Evolutionary conservation across 768 basidiomycete species (phyloP), one percentile per base, ranked within the genome.

Genomic region (Saitozyma sp.): DNA sequence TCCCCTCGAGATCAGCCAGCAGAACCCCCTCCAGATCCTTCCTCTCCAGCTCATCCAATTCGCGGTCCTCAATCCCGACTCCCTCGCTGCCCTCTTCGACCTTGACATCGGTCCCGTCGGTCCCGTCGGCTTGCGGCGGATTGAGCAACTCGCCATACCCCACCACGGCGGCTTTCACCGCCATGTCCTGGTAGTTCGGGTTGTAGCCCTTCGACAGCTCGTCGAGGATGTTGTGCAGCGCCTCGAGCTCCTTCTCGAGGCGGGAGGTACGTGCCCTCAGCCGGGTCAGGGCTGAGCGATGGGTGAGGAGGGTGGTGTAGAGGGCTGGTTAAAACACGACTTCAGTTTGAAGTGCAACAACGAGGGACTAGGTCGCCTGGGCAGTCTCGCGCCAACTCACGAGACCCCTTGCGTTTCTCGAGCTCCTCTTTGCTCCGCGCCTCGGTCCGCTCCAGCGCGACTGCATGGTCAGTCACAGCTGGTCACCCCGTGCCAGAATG

Each of bases 131-230:
- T 38, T 48, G 50, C 11, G 58, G 54, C 14, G 8, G 20, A 13
- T 61, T 43, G 38, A 50, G 51, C 14, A 69, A 63, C 54, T 82
- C 87, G 75, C 92, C 90, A 88, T 91, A 98, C 13, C 93, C 94
- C 52, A 92, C 87, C 14, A 97, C 93, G 16, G 95, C 94, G 69
- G 95, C 94, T 38, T 96, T 85, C 53, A 98, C 95, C 2, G 92
- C 93, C 95, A 99, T 98, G 76, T 99, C 95, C 77, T 97, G 94
- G 80, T 97, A 97, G 78, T 99, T 99, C 14, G 95, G 95, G 78
- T 99, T 99, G 81, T 96, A 97, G 5, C 89, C 88, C 9, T 86
- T 85, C 19, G 91, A 85, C 10, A 99, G 85, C 38, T 87, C 82
- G 61, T 87, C 85, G 7, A 99, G 84, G 55, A 99, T 90, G n/a